A percentile compares a stretch with the other conserved stretches of the same genome.
These are phyloP conservation scores for Zoysia matrella DNA, from an alignment of 202 grass and related monocot species.

Conservation along the genomic window DNA sequence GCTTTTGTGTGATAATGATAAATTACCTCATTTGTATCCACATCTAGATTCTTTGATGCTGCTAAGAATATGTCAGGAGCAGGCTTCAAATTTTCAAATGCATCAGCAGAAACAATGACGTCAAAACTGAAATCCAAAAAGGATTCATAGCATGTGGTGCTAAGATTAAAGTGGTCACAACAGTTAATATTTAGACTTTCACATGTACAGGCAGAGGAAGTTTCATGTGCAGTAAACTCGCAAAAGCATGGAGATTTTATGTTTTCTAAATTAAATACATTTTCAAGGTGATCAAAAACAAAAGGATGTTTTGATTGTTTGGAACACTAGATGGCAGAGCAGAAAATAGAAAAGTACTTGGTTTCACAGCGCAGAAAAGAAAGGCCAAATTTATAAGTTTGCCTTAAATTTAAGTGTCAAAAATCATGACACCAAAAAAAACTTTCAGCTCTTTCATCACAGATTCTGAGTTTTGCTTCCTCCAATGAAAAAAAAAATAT, in stretches of 20 bases:
- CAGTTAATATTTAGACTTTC: constrained; percentile 21
- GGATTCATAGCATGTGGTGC: constrained; percentile 17
- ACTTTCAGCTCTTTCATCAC: neutral
- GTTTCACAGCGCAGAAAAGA: neutral
- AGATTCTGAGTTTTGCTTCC: constrained; percentile 2
- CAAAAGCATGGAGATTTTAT: neutral
- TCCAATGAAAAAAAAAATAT: neutral
- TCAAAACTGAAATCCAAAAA: constrained; percentile 77
- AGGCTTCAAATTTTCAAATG: constrained; percentile 95
- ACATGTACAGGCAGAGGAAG: neutral
- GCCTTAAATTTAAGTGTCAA: constrained; percentile 9
- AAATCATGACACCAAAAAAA: constrained; percentile 25
- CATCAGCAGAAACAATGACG: constrained; percentile 94
- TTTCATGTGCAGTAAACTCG: neutral
- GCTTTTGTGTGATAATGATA: neutral
- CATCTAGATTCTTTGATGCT: constrained; percentile 77
- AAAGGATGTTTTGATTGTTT: neutral
- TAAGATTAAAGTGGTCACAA: constrained; percentile 16
- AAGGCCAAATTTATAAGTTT: neutral
- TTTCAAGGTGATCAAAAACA: neutral
- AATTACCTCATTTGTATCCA: constrained; percentile 74
- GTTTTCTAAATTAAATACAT: constrained; percentile 16
- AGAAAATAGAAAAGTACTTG: constrained; percentile 17
- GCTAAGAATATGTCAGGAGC: constrained; percentile 96
- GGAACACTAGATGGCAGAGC: neutral